Percentiles rank a stretch among this genome's conserved stretches.
Conservation (phyloP, 2,329 filamentous ascomycete genomes). For the Fusarium sp. region DNA sequence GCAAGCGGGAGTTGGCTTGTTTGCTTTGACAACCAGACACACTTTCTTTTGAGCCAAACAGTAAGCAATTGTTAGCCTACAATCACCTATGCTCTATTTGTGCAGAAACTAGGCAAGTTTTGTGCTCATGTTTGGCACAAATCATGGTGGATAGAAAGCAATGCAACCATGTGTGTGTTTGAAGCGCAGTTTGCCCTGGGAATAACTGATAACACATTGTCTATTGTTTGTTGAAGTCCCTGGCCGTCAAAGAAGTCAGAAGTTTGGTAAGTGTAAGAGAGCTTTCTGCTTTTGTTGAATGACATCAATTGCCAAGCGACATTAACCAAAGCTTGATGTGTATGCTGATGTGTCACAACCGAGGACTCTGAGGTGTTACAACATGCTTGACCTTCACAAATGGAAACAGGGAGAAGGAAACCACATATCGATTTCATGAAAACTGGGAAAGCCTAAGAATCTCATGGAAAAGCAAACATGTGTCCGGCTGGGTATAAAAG, state of each 20-base stretch:
- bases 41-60: too few relatives aligned
- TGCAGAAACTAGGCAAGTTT: neutral
- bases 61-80: too few relatives aligned
- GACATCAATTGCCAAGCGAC: fast-evolving
- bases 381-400: neutral
- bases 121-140: neutral
- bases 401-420: neutral
- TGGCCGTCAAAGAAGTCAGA: too few relatives aligned
- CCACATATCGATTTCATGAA: fast-evolving
- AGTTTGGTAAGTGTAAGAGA: fast-evolving
- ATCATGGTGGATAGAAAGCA: neutral
- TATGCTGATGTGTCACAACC: neutral
- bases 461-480: neutral
- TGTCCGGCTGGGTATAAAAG: neutral
- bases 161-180: neutral
- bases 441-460: fast-evolving
- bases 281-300: neutral
- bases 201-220: neutral
- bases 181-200: neutral
- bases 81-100: neutral
- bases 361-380: neutral
- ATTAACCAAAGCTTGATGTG: neutral
- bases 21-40: neutral
- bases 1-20: neutral
- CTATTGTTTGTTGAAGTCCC: too few relatives aligned